These are phyloP conservation scores for Conringia planisiliqua DNA, from an alignment of 345 rosid species.

Conservation along the genomic window DNA sequence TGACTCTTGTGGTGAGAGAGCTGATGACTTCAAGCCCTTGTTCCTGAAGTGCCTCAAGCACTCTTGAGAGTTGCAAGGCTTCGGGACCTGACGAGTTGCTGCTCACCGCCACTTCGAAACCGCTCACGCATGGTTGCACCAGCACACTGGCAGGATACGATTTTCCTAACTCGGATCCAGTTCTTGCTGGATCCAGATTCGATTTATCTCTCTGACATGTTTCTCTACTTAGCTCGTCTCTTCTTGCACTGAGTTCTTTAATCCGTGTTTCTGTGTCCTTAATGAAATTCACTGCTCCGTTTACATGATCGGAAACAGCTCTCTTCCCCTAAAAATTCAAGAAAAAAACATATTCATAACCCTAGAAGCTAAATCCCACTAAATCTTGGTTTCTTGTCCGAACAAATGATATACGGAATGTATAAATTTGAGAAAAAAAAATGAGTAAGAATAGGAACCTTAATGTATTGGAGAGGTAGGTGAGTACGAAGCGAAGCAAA, in stretches of 20 bases:
- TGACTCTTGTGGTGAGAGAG: conserved; percentile 37
- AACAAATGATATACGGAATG: neutral
- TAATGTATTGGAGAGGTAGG: conserved; percentile 36
- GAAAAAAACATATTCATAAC: conserved; percentile 5
- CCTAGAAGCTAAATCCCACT: conserved; percentile 23
- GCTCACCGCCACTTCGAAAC: conserved; percentile 42
- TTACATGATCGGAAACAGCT: conserved; percentile 47
- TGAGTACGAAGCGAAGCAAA: conserved; percentile 38
- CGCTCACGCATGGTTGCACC: conserved; percentile 41
- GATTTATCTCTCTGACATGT: neutral
- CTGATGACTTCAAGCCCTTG: conserved; percentile 42
- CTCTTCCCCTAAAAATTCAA: conserved; percentile 42
- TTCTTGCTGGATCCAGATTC: conserved; percentile 4
- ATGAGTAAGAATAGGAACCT: conserved; percentile 22
- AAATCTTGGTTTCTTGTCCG: conserved; percentile 14
- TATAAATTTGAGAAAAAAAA: neutral
- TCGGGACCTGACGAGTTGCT: conserved; percentile 26
- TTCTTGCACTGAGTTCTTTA: conserved; percentile 28
- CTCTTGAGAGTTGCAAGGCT: conserved; percentile 42
- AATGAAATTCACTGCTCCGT: conserved; percentile 44
- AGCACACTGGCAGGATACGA: conserved; percentile 15
- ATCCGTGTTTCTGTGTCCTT: conserved; percentile 38
- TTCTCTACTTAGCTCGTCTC: conserved; percentile 35
- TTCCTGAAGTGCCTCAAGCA: conserved; percentile 35
- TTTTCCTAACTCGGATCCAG: conserved; percentile 3